Percentiles rank a stretch among this genome's conserved stretches.
phyloP scores from a whole-genome alignment of 768 basidiomycete species.

The Mycena albidolilacea region DNA sequence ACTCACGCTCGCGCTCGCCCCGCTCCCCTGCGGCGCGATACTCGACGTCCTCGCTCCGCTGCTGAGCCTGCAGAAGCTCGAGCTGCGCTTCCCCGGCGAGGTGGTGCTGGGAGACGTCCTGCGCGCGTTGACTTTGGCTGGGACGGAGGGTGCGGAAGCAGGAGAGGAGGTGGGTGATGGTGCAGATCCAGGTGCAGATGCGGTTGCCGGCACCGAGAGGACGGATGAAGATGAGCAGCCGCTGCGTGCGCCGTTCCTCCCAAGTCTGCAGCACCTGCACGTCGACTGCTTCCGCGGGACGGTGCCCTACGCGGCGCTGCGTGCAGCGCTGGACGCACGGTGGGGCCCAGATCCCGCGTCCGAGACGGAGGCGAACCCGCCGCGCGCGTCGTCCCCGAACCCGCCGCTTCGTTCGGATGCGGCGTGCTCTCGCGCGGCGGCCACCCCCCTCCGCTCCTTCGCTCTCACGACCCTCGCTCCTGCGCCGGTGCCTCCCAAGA shows the following conservation, averaged over 20 bases:
- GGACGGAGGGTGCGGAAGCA: not conserved
- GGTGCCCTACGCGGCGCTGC: not conserved
- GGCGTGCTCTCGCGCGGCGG: too few species aligned
- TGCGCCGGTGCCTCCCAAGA: not conserved
- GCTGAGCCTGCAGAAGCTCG: not conserved
- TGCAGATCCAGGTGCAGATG: too few species aligned
- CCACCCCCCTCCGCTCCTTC: slow-evolving; percentile 1
- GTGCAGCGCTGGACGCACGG: not conserved
- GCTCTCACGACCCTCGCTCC: not conserved
- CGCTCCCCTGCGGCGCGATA: not conserved
- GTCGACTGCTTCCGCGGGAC: not conserved
- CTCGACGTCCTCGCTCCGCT: not conserved
- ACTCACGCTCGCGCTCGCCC: slow-evolving; percentile 11
- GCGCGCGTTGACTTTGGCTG: not conserved
- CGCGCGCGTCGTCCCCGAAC: not conserved
- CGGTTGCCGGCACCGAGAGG: too few species aligned
- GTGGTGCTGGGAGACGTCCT: not conserved
- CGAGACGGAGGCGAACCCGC: too few species aligned
- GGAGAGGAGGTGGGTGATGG: not conserved
- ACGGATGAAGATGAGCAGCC: too few species aligned
- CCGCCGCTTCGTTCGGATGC: too few species aligned
- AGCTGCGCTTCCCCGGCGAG: not conserved
- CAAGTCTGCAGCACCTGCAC: too few species aligned
- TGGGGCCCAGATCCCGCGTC: not conserved
- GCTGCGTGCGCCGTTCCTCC: not conserved